Base-by-base conservation (phyloP, 805 yeast genomes). In the Ogataea pilisensis region DNA sequence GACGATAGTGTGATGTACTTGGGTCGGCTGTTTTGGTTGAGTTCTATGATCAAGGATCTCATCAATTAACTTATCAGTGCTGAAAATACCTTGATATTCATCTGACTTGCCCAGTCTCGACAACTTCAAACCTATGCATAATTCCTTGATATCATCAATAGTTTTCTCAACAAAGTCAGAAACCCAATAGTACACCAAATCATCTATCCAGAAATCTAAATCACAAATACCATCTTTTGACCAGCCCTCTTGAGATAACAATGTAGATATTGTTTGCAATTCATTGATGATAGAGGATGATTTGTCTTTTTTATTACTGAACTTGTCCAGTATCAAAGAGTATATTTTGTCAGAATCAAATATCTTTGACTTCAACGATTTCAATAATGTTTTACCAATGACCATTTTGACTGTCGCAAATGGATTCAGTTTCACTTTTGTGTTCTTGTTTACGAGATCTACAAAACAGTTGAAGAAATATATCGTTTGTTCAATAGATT, bases 151-250 rank as follows among this genome's bases (percentile, higher is more conserved):
- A 8, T 48, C 46, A 32, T 60, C 60, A 12, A 60, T 54, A 2
- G 60, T 41, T 19, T 42, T 34, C 21, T 57, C 58, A 18, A 51
- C 47, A 24, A 60, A 40, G 21, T 46, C 54, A 21, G 46, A 46
- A 2, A 58, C 44, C 64, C 65, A 61, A 18, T 58, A 56, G 20
- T 36, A 56, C 2, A 49, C 42, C 8, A 58, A 41, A 39, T 61
- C 64, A 30, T 58, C 64, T 8, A 57, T 52, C 66, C 66, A 61
- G 37, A 60, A 60, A 39, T 60, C 65, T 12, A 61, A 39, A 35
- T 61, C 66, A 31, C 60, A 58, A 4, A 52, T 43, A 1, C 56
- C 60, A 44, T 58, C 63, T 13, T 53, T 42, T 1, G 63, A 52
- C 62, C 65, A 60, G 2, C 57, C 55, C 2, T 44, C 35, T 31